phyloP scores from a whole-genome alignment of 371 early-diverging fungal species.

The Mucor piriformis region DNA sequence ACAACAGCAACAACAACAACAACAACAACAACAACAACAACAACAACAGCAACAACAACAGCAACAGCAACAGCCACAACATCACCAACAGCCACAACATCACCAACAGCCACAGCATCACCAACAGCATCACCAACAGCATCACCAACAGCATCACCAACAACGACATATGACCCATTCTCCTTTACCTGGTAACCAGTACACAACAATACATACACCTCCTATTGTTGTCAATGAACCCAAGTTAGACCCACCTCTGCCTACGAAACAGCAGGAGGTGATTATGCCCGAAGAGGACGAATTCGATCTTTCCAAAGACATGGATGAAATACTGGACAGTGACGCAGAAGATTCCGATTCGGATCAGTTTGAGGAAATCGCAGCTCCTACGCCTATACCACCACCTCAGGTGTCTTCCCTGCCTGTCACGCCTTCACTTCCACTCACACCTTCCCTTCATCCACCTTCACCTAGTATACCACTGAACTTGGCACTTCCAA shows the following conservation, averaged over 20 bases:
- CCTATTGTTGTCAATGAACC: background rate
- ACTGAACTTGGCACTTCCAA: constrained; percentile 13
- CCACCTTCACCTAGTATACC: constrained; percentile 20
- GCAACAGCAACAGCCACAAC: too few species aligned
- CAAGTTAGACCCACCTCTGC: background rate
- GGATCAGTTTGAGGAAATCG: constrained; percentile 24
- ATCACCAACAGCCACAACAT: too few species aligned
- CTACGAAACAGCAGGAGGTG: too few species aligned
- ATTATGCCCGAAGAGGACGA: constrained; percentile 16
- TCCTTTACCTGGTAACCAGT: constrained; percentile 8
- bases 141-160: background rate
- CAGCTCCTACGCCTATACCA: constrained; percentile 8
- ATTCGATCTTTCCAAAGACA: constrained; percentile 24
- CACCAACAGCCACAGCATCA: too few species aligned
- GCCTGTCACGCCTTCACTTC: too few species aligned
- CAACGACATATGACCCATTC: constrained; percentile 7
- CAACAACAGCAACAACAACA: too few species aligned
- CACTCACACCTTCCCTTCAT: constrained; percentile 11
- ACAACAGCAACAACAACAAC: too few species aligned
- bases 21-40: too few species aligned
- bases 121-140: too few species aligned
- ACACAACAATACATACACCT: constrained; percentile 5
- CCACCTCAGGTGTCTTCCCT: too few species aligned
- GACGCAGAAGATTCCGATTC: constrained; percentile 18
- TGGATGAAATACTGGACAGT: constrained; percentile 26